These are phyloP conservation scores for Ustilago bromivora DNA, from an alignment of 1,284 basidiomycete species.

Conservation along the genomic window DNA sequence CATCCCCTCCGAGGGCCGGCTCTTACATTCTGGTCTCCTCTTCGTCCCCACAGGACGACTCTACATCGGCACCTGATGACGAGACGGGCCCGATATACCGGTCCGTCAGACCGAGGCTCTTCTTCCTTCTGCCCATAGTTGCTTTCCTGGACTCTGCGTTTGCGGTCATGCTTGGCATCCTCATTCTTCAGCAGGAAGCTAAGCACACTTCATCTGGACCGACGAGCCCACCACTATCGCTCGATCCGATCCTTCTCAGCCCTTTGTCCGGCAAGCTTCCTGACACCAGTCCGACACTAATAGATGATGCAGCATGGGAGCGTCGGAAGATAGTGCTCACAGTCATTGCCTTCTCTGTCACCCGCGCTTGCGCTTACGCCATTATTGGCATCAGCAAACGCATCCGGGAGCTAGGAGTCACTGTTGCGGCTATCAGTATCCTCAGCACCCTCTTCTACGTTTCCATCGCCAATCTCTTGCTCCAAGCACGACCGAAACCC, in stretches of 20 bases:
- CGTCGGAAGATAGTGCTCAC: slow-evolving; percentile 30
- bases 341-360: slow-evolving; percentile 40
- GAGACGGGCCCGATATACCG: background rate
- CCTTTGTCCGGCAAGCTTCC: slow-evolving; percentile 1
- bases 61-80: background rate
- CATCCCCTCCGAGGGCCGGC: slow-evolving; percentile 29
- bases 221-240: background rate
- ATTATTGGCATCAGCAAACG: slow-evolving; percentile 50
- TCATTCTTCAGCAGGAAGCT: slow-evolving; percentile 32
- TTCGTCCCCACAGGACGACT: slow-evolving; percentile 15
- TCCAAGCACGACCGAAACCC: slow-evolving; percentile 42
- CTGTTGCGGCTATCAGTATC: slow-evolving; percentile 50
- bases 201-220: slow-evolving; percentile 1
- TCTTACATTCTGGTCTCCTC: slow-evolving; percentile 51
- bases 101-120: slow-evolving; percentile 24
- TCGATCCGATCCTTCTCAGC: slow-evolving; percentile 19
- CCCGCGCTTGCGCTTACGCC: slow-evolving; percentile 27
- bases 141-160: slow-evolving; percentile 35
- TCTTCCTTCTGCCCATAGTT: slow-evolving; percentile 35
- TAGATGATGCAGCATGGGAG: slow-evolving; percentile 30
- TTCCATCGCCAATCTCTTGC: slow-evolving; percentile 52
- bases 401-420: slow-evolving; percentile 44
- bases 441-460: slow-evolving; percentile 52
- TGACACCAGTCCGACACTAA: background rate
- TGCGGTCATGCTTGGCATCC: slow-evolving; percentile 30